phyloP scores from a whole-genome alignment of 176 grass and related monocot species.

The Cenchrus americanus region DNA sequence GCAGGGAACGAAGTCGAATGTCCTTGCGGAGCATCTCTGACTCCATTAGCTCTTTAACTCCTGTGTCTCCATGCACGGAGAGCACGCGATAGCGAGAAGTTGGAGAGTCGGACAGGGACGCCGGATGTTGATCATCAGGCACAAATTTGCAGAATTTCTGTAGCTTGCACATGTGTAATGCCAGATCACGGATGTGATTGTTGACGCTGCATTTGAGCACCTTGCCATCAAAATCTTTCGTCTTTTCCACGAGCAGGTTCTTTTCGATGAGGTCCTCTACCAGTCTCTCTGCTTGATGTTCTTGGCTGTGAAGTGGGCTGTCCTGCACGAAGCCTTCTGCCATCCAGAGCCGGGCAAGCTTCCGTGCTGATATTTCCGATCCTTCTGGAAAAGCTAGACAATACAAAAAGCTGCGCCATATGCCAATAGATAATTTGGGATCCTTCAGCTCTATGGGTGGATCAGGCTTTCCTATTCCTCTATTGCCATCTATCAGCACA shows the following conservation, averaged over 20 bases:
- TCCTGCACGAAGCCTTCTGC: slow-evolving; percentile 10
- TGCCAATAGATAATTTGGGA: not conserved
- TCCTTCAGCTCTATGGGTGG: not conserved
- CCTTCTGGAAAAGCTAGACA: slow-evolving; percentile 7
- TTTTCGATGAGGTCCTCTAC: not conserved
- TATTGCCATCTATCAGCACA: not conserved
- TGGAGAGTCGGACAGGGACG: too few relatives aligned
- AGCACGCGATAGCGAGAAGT: not conserved
- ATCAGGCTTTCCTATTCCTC: not conserved
- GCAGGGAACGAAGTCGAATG: not conserved
- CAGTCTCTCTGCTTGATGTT: not conserved
- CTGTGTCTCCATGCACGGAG: not conserved
- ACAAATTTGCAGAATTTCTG: not conserved
- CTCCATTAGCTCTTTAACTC: not conserved
- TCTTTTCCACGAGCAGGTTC: not conserved
- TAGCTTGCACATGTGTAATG: not conserved
- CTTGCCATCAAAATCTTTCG: not conserved
- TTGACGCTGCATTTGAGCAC: not conserved
- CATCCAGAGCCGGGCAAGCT: slow-evolving; percentile 11
- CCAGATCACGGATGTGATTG: not conserved
- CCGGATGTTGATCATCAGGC: too few relatives aligned
- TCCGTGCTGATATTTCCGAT: not conserved
- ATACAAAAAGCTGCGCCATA: not conserved
- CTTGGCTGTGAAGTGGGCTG: not conserved
- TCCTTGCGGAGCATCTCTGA: not conserved